Evolutionary conservation across 306 rosid genomes (phyloP), one percentile per base, ranked within the genome.

Genomic region (Rubus parviflorus): DNA sequence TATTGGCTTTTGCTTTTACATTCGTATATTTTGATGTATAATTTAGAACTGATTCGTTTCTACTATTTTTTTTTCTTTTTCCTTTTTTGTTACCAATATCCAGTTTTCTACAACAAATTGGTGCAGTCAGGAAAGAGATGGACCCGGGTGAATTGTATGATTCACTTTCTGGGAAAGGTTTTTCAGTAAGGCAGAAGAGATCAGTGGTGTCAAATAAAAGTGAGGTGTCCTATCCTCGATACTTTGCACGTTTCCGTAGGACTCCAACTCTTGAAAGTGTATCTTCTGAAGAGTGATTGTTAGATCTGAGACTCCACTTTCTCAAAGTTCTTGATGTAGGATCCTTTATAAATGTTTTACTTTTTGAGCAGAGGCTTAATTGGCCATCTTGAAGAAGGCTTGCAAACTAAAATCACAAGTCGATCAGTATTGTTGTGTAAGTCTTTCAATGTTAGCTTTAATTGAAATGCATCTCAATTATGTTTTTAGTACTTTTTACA

Each of bases 111-210:
- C 78, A 81, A 65, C 93, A 88, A 85, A 83, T 72, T 72, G 78
- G 46, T 63, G 85, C 79, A 25, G 30, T 25, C 30, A 25, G 1
- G 30, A 25, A 25, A 25, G 30, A 25, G 30, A 25, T 25, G 30
- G 81, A 81, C 84, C 84, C 88, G 91, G 98, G 97, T 52, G 77
- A 83, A 84, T 84, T 93, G 67, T 83, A 80, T 56, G 89, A 86
- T 73, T 88, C 97, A 35, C 82, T 91, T 77, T 82, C 92, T 81
- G 93, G 87, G 16, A 82, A 74, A 49, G 94, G 98, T 5, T 91
- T 93, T 83, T 54, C 69, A 8, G 79, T 76, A 20, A 91, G 81
- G 88, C 85, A 30, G 65, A 93, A 81, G 80, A 86, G 98, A 86
- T 93, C 94, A 2, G 8, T 7, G n/a, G 77, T 43, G 54, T 77